These are phyloP conservation scores for Neckera pumila DNA, from an alignment of 225 moss, liverwort and hornwort species.

Conservation along the genomic window DNA sequence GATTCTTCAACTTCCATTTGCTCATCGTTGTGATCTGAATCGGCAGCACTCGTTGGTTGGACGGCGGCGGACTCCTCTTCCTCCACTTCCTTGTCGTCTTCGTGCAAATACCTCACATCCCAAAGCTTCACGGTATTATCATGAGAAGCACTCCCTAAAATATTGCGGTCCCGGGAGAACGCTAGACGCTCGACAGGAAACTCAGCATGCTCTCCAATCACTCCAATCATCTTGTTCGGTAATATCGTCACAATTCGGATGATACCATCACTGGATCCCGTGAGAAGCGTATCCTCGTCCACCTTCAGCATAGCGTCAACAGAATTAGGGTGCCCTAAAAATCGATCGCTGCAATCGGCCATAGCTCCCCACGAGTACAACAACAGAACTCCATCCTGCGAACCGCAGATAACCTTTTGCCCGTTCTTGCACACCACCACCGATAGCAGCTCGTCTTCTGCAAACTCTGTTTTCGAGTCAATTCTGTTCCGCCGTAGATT, in stretches of 20 bases:
- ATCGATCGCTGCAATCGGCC: constrained; percentile 89
- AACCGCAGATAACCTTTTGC: constrained; percentile 79
- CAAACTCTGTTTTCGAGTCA: constrained; percentile 70
- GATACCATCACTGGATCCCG: constrained; percentile 92
- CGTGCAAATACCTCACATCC: constrained; percentile 78
- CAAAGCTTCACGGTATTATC: constrained; percentile 89
- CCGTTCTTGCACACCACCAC: constrained; percentile 82
- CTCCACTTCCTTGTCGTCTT: constrained; percentile 41
- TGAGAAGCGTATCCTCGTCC: constrained; percentile 83
- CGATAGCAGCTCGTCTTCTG: constrained; percentile 86
- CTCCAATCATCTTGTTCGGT: constrained; percentile 97
- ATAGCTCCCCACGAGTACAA: constrained; percentile 95
- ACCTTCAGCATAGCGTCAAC: constrained; percentile 86
- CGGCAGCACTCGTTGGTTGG: not conserved
- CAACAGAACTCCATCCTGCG: constrained; percentile 81
- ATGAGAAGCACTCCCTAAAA: constrained; percentile 83
- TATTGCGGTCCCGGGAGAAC: constrained; percentile 55
- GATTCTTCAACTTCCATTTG: constrained; percentile 60
- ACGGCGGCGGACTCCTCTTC: not conserved
- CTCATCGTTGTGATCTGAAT: constrained; percentile 33
- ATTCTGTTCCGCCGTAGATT: constrained; percentile 64
- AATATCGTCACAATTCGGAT: constrained; percentile 77
- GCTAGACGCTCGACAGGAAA: constrained; percentile 85
- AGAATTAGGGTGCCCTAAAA: constrained; percentile 87
- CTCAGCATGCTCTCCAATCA: constrained; percentile 90